Percentiles rank a stretch among this genome's conserved stretches.
These are phyloP conservation scores for Coniochaeta sp. DNA, from an alignment of 2,329 filamentous ascomycete genomes.

Conservation along the genomic window DNA sequence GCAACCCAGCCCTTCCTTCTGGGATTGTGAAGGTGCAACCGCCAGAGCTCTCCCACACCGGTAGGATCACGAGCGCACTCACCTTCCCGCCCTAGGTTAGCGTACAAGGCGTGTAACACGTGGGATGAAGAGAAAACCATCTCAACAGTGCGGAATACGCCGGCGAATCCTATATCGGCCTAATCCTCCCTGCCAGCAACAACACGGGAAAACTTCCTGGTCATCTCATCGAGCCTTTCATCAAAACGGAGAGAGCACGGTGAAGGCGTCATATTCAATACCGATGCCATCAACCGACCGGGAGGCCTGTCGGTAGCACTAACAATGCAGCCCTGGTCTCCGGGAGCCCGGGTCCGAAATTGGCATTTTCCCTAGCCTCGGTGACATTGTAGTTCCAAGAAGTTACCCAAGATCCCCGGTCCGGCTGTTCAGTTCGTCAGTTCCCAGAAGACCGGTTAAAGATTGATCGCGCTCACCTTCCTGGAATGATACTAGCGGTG, in stretches of 20 bases:
- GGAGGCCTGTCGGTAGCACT: neutral
- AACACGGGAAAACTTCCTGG: too few species aligned
- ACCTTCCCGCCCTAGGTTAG: neutral
- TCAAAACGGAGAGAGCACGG: too few species aligned
- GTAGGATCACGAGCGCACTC: neutral
- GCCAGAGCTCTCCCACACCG: neutral
- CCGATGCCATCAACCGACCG: neutral
- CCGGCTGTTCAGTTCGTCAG: too few species aligned
- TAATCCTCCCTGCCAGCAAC: too few species aligned
- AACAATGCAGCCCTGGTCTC: neutral
- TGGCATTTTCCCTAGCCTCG: slow-evolving; percentile 1
- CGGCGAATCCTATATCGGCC: neutral
- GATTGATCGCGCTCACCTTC: neutral
- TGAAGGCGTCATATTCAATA: too few species aligned
- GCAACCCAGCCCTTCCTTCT: too few species aligned
- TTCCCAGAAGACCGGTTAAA: neutral
- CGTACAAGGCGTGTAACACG: neutral
- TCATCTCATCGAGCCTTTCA: too few species aligned
- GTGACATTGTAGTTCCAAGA: slow-evolving; percentile 1
- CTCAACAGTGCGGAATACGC: neutral
- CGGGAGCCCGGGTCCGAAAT: neutral
- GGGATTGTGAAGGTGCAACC: neutral
- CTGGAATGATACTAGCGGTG: neutral
- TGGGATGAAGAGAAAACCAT: neutral
- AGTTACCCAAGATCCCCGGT: neutral